Evolutionary conservation across 1,284 basidiomycete species (phyloP).

Genomic region (Tilletia walkeri): DNA sequence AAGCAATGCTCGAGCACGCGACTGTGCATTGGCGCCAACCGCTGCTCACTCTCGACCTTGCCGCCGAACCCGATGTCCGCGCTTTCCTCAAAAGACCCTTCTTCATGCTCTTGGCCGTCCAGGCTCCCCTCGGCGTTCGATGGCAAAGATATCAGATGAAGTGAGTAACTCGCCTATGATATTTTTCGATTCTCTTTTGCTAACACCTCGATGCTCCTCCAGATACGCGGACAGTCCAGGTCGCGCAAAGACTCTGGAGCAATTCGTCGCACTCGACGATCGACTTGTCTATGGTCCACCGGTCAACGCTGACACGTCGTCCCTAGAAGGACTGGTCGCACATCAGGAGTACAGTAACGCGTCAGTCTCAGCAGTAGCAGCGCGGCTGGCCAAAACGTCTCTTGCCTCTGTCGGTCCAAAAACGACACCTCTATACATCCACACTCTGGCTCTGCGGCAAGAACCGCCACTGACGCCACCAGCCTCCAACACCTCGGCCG

Average conservation of each 20-base stretch:
- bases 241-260: conserved; percentile 31
- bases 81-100: conserved; percentile 83
- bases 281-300: conserved; percentile 31
- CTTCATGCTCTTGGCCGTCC: conserved; percentile 80
- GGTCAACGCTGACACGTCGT: no score
- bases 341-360: no score
- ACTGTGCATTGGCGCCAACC: conserved; percentile 78
- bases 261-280: conserved; percentile 50
- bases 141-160: conserved; percentile 32
- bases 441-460: neutral
- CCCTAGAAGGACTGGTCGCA: neutral
- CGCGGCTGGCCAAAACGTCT: neutral
- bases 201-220: neutral
- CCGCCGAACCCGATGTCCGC: conserved; percentile 63
- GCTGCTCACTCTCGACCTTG: conserved; percentile 78
- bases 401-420: neutral
- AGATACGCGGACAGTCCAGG: neutral
- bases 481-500: conserved; percentile 1
- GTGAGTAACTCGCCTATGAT: conserved; percentile 5
- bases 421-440: no score
- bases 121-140: conserved; percentile 70
- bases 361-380: neutral
- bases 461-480: neutral
- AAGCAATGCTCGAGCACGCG: conserved; percentile 69
- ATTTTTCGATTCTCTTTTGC: no score